Conservation (phyloP, 148 eudicot species). For the Arbutus unedo region DNA sequence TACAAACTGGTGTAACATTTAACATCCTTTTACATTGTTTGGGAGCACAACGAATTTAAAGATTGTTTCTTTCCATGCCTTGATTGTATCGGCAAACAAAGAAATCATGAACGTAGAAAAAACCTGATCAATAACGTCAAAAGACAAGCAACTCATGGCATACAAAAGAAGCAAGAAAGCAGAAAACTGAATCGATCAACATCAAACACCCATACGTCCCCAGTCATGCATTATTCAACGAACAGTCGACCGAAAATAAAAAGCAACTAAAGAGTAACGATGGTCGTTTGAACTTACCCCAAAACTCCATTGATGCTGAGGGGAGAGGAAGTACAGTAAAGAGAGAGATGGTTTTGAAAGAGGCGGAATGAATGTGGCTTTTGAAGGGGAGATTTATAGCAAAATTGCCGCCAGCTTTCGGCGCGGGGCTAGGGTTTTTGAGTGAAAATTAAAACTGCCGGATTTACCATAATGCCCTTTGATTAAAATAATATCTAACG, state of each 20-base stretch:
- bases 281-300: slow-evolving; percentile 33
- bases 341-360: slow-evolving; percentile 15
- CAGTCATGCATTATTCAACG: not conserved
- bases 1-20: not conserved
- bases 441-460: not conserved
- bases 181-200: not conserved
- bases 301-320: slow-evolving; percentile 45
- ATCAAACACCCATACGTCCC: not conserved
- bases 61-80: not conserved
- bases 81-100: not conserved
- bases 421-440: slow-evolving; percentile 20
- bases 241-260: not conserved
- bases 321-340: not conserved
- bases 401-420: not conserved
- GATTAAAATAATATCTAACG: not conserved
- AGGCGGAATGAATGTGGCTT: slow-evolving; percentile 21
- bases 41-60: not conserved
- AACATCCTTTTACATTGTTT: not conserved
- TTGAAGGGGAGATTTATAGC: slow-evolving; percentile 16
- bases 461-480: not conserved
- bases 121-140: not conserved
- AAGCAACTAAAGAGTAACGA: not conserved
- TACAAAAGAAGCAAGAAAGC: not conserved
- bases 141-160: not conserved
- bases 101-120: not conserved